These are phyloP conservation scores for Lodderomyces theae DNA, from an alignment of 1,139 yeast species.

Conservation along the genomic window DNA sequence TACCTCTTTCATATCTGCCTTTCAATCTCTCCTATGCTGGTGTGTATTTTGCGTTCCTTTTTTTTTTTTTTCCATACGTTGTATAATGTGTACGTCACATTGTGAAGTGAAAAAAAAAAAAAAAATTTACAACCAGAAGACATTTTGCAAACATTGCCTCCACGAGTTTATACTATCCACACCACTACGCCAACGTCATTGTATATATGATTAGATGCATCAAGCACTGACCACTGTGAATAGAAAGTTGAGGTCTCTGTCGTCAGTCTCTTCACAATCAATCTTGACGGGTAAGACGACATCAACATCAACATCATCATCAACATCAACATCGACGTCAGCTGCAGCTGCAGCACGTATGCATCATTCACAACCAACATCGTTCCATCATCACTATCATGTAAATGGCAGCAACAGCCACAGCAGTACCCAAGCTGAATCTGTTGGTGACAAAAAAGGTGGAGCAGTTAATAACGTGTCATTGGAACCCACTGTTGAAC, in stretches of 20 bases:
- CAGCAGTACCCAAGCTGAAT: not conserved
- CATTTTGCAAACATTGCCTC: too few relatives aligned
- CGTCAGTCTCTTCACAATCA: constrained; percentile 2
- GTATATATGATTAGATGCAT: constrained; percentile 5
- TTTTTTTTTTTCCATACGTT: too few relatives aligned
- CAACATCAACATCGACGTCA: constrained; percentile 3
- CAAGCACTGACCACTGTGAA: constrained; percentile 7
- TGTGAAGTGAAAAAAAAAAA: not conserved
- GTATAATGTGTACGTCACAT: too few relatives aligned
- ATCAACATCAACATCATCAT: not conserved
- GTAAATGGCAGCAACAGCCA: constrained; percentile 3
- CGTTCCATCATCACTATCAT: constrained; percentile 7
- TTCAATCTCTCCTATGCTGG: too few relatives aligned
- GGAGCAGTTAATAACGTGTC: not conserved
- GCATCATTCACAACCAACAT: constrained; percentile 6
- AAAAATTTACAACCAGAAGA: not conserved
- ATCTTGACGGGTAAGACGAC: too few relatives aligned
- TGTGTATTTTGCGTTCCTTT: too few relatives aligned
- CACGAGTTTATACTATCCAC: too few relatives aligned
- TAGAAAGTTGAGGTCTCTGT: constrained; percentile 4
- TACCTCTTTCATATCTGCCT: too few relatives aligned
- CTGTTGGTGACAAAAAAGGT: not conserved
- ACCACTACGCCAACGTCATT: too few relatives aligned
- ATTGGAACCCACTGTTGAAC: constrained; percentile 4
- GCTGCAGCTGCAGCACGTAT: constrained; percentile 8